A percentile compares a stretch with the other conserved stretches of the same genome.
Evolutionary conservation across 148 eudicot genomes (phyloP).

Genomic region (Beta vulgaris): DNA sequence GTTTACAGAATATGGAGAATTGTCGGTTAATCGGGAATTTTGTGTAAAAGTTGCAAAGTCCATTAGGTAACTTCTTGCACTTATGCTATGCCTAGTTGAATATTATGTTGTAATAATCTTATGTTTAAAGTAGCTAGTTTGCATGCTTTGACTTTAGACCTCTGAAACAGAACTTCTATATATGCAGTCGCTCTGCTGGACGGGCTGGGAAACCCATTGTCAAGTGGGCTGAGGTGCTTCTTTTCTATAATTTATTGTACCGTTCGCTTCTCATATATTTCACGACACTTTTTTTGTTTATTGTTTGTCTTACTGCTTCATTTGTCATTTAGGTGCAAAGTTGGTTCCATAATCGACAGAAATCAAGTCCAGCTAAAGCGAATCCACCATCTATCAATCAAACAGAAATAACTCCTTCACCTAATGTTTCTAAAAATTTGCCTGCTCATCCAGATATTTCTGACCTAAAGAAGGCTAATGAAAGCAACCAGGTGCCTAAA

Average conservation of each 20-base stretch:
- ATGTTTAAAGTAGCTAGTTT: not conserved
- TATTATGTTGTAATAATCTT: not conserved
- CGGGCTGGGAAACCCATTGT: constrained; percentile 81
- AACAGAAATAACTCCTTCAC: constrained; percentile 27
- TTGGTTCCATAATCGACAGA: constrained; percentile 61
- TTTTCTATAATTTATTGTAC: constrained; percentile 9
- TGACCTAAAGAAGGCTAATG: constrained; percentile 30
- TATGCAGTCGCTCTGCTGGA: constrained; percentile 60
- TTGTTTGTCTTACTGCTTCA: constrained; percentile 17
- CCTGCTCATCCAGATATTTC: constrained; percentile 31
- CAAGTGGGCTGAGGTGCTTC: constrained; percentile 70
- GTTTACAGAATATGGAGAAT: constrained; percentile 37
- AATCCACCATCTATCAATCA: constrained; percentile 15
- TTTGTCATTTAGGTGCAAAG: constrained; percentile 50
- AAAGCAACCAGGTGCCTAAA: constrained; percentile 22
- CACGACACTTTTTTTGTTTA: constrained; percentile 9
- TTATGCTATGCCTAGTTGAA: not conserved
- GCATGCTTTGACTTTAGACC: not conserved
- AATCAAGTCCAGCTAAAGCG: constrained; percentile 24
- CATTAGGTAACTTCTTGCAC: constrained; percentile 48
- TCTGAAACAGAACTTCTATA: constrained; percentile 8
- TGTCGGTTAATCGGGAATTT: constrained; percentile 39
- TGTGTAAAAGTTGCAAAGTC: constrained; percentile 48
- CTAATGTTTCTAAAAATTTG: constrained; percentile 24
- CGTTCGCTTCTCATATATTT: constrained; percentile 1